phyloP scores from a whole-genome alignment of 1,284 basidiomycete genomes.

The Tylopilus sp. region DNA sequence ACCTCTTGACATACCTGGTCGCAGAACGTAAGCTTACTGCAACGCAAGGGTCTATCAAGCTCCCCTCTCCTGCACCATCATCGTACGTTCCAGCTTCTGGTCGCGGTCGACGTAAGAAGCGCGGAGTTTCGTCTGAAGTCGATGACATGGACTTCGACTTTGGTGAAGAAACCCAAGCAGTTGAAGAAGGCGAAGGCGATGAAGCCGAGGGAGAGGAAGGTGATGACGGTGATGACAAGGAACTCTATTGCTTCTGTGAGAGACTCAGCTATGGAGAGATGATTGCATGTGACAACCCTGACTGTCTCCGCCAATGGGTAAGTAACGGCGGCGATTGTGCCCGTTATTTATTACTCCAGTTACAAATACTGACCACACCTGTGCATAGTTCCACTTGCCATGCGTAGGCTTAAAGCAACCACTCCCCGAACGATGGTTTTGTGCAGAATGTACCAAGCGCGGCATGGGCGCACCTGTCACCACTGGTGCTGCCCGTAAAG shows the following conservation, averaged over 20 bases:
- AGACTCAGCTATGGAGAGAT: conserved; percentile 66
- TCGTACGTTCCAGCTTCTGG: conserved; percentile 25
- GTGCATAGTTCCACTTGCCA: conserved; percentile 52
- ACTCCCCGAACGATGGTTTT: conserved; percentile 59
- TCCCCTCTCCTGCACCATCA: conserved; percentile 38
- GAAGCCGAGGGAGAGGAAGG: conserved; percentile 47
- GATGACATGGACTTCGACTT: conserved; percentile 35
- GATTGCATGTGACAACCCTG: conserved; percentile 66
- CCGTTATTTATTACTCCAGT: conserved; percentile 3
- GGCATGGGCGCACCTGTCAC: conserved; percentile 31
- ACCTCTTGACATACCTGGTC: conserved; percentile 4
- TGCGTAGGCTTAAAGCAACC: conserved; percentile 58
- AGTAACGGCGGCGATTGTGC: conserved; percentile 28
- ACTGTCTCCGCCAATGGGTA: conserved; percentile 70
- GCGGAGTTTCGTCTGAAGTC: conserved; percentile 34
- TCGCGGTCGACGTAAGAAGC: conserved; percentile 40
- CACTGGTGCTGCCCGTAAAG: conserved; percentile 34
- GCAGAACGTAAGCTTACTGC: conserved; percentile 32
- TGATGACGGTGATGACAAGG: conserved; percentile 49
- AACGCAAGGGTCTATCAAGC: conserved; percentile 33
- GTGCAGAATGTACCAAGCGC: conserved; percentile 45
- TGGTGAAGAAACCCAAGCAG: conserved; percentile 32
- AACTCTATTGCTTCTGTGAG: conserved; percentile 62
- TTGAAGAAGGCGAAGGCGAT: conserved; percentile 42
- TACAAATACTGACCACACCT: conserved; percentile 15